These are phyloP conservation scores for Neofusicoccum sp. DNA, from an alignment of 2,329 filamentous ascomycete genomes.

Conservation along the genomic window DNA sequence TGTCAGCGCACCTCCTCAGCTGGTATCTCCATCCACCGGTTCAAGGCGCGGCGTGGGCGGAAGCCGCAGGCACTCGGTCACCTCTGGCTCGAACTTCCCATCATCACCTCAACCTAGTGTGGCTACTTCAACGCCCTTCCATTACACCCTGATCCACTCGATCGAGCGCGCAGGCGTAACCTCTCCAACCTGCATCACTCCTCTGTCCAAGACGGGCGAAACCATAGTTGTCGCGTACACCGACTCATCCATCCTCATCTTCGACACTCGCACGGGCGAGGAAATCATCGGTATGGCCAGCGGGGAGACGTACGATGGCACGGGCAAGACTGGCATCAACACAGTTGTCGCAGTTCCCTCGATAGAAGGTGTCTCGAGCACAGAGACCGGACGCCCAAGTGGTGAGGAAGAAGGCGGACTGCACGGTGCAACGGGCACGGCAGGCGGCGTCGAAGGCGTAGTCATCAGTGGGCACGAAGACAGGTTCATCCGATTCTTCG, in stretches of 20 bases:
- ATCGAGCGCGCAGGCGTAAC: conserved; percentile 71
- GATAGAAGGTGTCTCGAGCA: conserved; percentile 64
- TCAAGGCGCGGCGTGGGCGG: conserved; percentile 70
- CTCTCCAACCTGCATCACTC: conserved; percentile 90
- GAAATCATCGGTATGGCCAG: conserved; percentile 93
- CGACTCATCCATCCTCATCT: conserved; percentile 87
- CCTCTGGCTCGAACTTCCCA: conserved; percentile 88
- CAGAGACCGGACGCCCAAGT: conserved; percentile 64
- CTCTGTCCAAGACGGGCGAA: conserved; percentile 78
- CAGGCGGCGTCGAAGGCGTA: conserved; percentile 77
- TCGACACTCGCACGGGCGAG: conserved; percentile 89
- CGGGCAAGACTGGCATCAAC: conserved; percentile 81
- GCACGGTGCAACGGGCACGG: conserved; percentile 81
- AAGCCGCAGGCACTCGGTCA: conserved; percentile 88
- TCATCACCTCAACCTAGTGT: conserved; percentile 87
- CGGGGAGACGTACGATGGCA: conserved; percentile 89
- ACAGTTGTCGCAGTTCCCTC: conserved; percentile 85
- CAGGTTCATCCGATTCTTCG: conserved; percentile 93
- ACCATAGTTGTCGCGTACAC: conserved; percentile 92
- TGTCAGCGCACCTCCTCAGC: conserved; percentile 84
- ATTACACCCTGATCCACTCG: conserved; percentile 84
- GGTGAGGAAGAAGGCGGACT: conserved; percentile 73
- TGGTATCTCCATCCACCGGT: conserved; percentile 77
- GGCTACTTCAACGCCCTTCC: conserved; percentile 82
- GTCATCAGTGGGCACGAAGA: conserved; percentile 98